Conservation (phyloP, 148 eudicot species). For the Spergularia bocconei region DNA sequence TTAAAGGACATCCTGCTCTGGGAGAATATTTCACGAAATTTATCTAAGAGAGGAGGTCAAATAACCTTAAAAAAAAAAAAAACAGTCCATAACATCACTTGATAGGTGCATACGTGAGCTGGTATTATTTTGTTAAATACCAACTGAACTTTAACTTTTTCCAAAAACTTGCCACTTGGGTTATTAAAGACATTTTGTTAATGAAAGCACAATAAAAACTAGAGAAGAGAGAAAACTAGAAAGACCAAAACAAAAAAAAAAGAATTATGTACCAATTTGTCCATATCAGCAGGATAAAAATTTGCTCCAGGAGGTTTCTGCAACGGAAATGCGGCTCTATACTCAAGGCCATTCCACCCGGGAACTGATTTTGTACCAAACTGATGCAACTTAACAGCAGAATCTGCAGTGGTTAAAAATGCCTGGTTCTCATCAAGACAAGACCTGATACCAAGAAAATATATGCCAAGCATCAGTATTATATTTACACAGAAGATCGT, state of each 20-base stretch:
- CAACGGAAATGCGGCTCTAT: constrained; percentile 75
- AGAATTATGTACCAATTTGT: constrained; percentile 56
- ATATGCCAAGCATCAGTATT: background rate
- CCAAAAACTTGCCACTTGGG: background rate
- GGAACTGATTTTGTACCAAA: constrained; percentile 61
- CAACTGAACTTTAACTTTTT: too few species aligned
- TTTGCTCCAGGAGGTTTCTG: constrained; percentile 77
- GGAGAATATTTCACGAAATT: too few species aligned
- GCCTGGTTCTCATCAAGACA: constrained; percentile 77
- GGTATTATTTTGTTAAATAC: too few species aligned
- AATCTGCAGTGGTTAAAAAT: constrained; percentile 85
- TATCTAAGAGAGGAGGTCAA: background rate
- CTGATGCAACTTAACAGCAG: constrained; percentile 59
- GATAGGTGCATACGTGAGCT: too few species aligned
- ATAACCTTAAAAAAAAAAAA: background rate
- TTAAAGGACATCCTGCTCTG: too few species aligned
- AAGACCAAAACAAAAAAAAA: too few species aligned
- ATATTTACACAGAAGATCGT: background rate
- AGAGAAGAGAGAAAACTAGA: background rate
- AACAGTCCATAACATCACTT: too few species aligned
- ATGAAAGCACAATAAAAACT: background rate
- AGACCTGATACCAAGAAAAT: constrained; percentile 52
- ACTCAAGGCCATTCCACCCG: constrained; percentile 91
- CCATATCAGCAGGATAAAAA: constrained; percentile 95
- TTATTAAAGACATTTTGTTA: background rate